These are phyloP conservation scores for Haematococcus lacustris DNA, from an alignment of 139 green algal species.

Conservation along the genomic window DNA sequence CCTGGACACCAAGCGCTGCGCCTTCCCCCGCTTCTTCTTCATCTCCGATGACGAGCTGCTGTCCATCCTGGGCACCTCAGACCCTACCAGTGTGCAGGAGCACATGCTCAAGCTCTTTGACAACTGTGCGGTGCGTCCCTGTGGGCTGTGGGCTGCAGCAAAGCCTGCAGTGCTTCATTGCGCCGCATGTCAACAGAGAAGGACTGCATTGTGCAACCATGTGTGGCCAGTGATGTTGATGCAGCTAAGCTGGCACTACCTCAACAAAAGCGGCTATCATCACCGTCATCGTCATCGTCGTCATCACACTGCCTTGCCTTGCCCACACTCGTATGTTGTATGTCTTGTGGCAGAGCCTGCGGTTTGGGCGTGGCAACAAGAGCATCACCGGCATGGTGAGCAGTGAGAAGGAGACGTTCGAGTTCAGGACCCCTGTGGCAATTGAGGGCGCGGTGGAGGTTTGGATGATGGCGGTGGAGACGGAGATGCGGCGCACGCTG, in stretches of 20 bases:
- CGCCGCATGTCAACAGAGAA: too few relatives aligned
- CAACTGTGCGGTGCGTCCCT: conserved; percentile 61
- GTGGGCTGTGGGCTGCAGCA: background rate
- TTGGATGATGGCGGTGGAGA: conserved; percentile 81
- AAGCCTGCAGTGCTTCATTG: too few relatives aligned
- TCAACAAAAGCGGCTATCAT: too few relatives aligned
- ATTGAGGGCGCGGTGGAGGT: conserved; percentile 74
- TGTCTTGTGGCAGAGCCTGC: too few relatives aligned
- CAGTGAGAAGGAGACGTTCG: conserved; percentile 76
- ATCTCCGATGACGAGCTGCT: conserved; percentile 83
- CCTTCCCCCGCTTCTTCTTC: conserved; percentile 85
- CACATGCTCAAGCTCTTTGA: conserved; percentile 94
- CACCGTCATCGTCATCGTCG: too few relatives aligned
- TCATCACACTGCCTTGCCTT: too few relatives aligned
- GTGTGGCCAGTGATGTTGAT: too few relatives aligned
- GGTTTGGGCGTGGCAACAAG: conserved; percentile 78
- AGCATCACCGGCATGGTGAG: conserved; percentile 74
- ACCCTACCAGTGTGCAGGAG: conserved; percentile 72
- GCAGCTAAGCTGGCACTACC: too few relatives aligned
- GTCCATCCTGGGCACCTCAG: conserved; percentile 69
- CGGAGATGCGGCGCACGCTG: conserved; percentile 71
- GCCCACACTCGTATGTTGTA: too few relatives aligned
- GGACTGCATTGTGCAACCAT: too few relatives aligned
- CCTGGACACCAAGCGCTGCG: conserved; percentile 73
- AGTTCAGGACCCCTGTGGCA: conserved; percentile 58